Percentiles rank a stretch among this genome's conserved stretches.
These are phyloP conservation scores for Blastocystis hominis DNA, from an alignment of 352 stramenopile species.

Conservation along the genomic window DNA sequence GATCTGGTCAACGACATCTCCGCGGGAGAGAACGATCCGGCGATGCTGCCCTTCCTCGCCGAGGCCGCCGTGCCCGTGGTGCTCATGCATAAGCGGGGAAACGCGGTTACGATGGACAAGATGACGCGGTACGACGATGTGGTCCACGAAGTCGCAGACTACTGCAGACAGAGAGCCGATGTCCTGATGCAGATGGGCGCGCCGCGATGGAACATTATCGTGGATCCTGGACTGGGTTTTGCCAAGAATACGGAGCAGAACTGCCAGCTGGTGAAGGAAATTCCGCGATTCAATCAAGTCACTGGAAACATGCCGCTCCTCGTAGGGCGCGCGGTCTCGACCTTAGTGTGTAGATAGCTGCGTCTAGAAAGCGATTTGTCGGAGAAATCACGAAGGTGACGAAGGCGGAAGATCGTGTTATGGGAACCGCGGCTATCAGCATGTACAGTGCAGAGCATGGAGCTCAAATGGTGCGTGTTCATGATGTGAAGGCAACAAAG, in stretches of 20 bases:
- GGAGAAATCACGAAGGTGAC: constrained; percentile 77
- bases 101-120: constrained; percentile 85
- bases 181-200: constrained; percentile 76
- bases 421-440: constrained; percentile 71
- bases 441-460: constrained; percentile 61
- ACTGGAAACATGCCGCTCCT: constrained; percentile 65
- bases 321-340: constrained; percentile 57
- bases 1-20: constrained; percentile 95
- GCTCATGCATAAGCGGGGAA: constrained; percentile 94
- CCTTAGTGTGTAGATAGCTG: constrained; percentile 67
- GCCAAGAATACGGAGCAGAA: constrained; percentile 83
- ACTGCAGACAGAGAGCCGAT: constrained; percentile 70
- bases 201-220: constrained; percentile 81
- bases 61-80: constrained; percentile 67
- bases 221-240: constrained; percentile 94
- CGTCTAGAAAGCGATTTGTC: constrained; percentile 92
- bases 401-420: constrained; percentile 76
- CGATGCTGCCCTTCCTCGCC: constrained; percentile 71
- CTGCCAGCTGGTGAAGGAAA: constrained; percentile 74
- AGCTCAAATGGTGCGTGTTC: constrained; percentile 83
- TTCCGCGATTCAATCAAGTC: constrained; percentile 63
- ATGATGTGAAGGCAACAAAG: constrained; percentile 80
- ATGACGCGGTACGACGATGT: constrained; percentile 66
- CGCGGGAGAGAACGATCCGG: constrained; percentile 76
- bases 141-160: constrained; percentile 72